Evolutionary conservation across 257 asterid species (phyloP), one percentile per base, ranked within the genome.

Genomic region (Ilex aquifolium): DNA sequence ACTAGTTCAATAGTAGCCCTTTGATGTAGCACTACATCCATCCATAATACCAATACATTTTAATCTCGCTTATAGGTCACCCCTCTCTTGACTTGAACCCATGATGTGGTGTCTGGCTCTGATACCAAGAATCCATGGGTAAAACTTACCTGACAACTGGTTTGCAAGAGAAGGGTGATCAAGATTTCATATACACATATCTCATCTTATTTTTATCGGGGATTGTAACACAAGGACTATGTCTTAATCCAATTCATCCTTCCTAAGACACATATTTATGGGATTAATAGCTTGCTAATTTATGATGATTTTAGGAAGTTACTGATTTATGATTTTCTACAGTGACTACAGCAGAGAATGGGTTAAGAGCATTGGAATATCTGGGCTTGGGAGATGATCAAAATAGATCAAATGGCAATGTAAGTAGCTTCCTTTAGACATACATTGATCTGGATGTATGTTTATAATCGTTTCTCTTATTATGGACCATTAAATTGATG

Each of bases 291-390:
- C 4, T 49, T 3, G 4, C 17, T 12, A 49, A 36, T 36, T 36
- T 36, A 36, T 36, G 40, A 36, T 36, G 40, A 7, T 36, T 4
- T 36, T 36, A 36, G 8, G 5, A 8, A 36, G 42, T 36, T 36
- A 36, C 42, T 36, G 8, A 36, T 36, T 36, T 4, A 54, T 72
- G 39, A 0, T 51, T 63, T 61, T 13, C 29, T 74, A 61, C 74
- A 83, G 90, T 83, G 74, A 83, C 90, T 40, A 83, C 90, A 15
- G 90, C 90, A 66, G 87, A 83, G 57, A 80, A 80, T 56, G 90
- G 79, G 46, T 36, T 70, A 63, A 83, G 87, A 59, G 90, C 90
- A 16, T 74, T 83, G 73, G 86, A 83, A 75, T 83, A 77, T 66
- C 71, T 83, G 65, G 84, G 82, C 53, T 64, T 80, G 61, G 77